These are phyloP conservation scores for Russula olivacea DNA, from an alignment of 768 basidiomycete genomes.

Conservation along the genomic window DNA sequence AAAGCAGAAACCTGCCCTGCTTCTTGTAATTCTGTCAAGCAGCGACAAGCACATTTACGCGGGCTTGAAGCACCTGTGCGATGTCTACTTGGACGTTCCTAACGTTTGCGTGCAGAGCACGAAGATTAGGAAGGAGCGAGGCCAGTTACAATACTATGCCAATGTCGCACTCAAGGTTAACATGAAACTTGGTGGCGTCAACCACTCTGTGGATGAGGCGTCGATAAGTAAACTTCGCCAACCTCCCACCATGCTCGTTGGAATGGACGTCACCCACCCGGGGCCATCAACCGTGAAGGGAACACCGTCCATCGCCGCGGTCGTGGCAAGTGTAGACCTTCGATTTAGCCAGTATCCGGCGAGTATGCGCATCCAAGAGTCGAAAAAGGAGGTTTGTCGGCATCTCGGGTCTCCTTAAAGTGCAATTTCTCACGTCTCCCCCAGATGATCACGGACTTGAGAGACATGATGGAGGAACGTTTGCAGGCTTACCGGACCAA, in stretches of 20 bases:
- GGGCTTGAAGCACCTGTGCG: slow-evolving; percentile 48
- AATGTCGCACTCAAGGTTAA: slow-evolving; percentile 53
- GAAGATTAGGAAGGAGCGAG: slow-evolving; percentile 65
- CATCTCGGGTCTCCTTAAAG: background rate
- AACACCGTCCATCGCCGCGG: slow-evolving; percentile 50
- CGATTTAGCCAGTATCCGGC: slow-evolving; percentile 47
- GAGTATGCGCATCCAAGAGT: slow-evolving; percentile 44
- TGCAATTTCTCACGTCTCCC: background rate
- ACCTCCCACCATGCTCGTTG: slow-evolving; percentile 47
- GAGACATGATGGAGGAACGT: slow-evolving; percentile 45
- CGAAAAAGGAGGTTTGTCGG: slow-evolving; percentile 62
- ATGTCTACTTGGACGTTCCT: slow-evolving; percentile 43
- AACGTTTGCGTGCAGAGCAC: slow-evolving; percentile 69
- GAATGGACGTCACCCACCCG: slow-evolving; percentile 72
- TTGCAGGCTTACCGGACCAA: slow-evolving; percentile 37
- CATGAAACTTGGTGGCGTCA: slow-evolving; percentile 51
- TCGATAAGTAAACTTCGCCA: slow-evolving; percentile 36
- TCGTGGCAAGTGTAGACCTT: slow-evolving; percentile 45
- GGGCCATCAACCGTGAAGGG: slow-evolving; percentile 60
- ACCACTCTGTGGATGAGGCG: slow-evolving; percentile 41
- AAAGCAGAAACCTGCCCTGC: slow-evolving; percentile 38
- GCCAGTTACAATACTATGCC: slow-evolving; percentile 47
- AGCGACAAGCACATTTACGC: slow-evolving; percentile 46
- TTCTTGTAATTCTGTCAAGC: slow-evolving; percentile 45
- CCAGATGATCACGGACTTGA: slow-evolving; percentile 46